Evolutionary conservation across 2,329 filamentous ascomycete genomes (phyloP), one percentile per base, ranked within the genome.

Genomic region (Calonectria crousiana): DNA sequence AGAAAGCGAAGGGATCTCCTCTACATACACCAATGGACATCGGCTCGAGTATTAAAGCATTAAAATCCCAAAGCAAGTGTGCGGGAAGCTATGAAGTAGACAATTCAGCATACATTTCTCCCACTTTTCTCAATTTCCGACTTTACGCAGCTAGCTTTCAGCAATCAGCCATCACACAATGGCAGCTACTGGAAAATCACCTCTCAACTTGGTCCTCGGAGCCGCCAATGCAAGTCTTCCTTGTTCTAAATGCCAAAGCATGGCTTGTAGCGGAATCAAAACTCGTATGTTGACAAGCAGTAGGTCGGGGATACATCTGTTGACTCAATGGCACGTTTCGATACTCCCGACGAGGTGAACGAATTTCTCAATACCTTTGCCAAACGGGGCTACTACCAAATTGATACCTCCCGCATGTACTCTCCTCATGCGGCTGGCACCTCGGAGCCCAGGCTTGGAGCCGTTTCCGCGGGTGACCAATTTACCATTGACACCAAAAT

Each of bases 401-500:
- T 85, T 16, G 84, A 85, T 67, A 86, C 83, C 1, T 81, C 80
- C 0, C 81, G 82, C n/a, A 73, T 70, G 20, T 86, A 86, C 75
- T 78, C 81, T 0, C 77, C 78, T 1, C 67, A 73, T 0, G 81
- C 80, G 1, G 78, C 78, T 0, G 79, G 78, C 6, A 78, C 74
- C 2, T 81, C 79, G 0, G 85, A 86, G 76, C 76, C 76, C 3
- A 78, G 80, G 8, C 76, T 85, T 2, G 85, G 81, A 0, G 76
- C 71, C 6, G 81, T 74, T 36, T 75, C 62, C 3, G 83, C 82
- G 0, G 81, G 79, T 0, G 76, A 81, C 6, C 73, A 76, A 3
- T 84, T 86, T 67, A 70, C 52, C 1, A 82, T 86, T n/a, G 81
- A 85, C 69, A 85, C 84, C 20, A 86, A 86, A 73, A 80, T 84